Evolutionary conservation across 352 stramenopile species (phyloP), one percentile per base, ranked within the genome.

Genomic region (Phytopythium cucurbitacearum): DNA sequence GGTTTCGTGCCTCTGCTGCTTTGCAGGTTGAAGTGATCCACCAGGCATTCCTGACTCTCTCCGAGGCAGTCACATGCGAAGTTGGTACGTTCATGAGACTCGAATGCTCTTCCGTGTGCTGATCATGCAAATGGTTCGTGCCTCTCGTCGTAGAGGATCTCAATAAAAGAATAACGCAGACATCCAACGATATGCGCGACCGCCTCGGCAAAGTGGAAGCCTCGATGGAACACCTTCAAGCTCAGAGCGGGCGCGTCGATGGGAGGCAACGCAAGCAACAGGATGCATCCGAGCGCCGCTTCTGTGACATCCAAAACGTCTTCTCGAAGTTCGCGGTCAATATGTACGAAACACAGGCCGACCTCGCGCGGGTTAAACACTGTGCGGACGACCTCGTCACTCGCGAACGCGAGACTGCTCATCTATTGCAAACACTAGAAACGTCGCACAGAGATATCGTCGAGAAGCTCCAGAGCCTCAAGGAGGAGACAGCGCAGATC

Each of bases 21-120:
- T 28, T 4, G 5, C 38, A 86, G 76, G 68, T 87, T 4, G 57
- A 64, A 8, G 66, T 67, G 37, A 55, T 86, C 2, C 64, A 84
- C 28, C 59, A 83, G 2, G 72, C 77, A 1, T 89, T 89, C 54
- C 65, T 71, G 10, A 83, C 73, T 15, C 51, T 85, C 5, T 85
- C 73, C 2, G 76, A 87, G 28, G 76, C 81, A 0, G 71, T 78
- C 48, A 82, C 73, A 2, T 75, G 69, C 50, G 73, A 82, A 53
- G 58, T 77, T 8, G 71, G 71, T 81, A 43, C 4, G 59, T 56
- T n/a, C 3, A 13, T 41, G 1, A 8, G 8, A 38, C 16, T 32
- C 37, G 5, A 7, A 21, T 49, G 39, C 13, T 9, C 1, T 8
- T 21, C 35, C 9, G 8, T 36, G 12, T 15, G 13, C 56, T 46